Percentiles rank a stretch among this genome's conserved stretches.
phyloP scores from a whole-genome alignment of 129 eudicot genomes.

The Tagetes erecta region DNA sequence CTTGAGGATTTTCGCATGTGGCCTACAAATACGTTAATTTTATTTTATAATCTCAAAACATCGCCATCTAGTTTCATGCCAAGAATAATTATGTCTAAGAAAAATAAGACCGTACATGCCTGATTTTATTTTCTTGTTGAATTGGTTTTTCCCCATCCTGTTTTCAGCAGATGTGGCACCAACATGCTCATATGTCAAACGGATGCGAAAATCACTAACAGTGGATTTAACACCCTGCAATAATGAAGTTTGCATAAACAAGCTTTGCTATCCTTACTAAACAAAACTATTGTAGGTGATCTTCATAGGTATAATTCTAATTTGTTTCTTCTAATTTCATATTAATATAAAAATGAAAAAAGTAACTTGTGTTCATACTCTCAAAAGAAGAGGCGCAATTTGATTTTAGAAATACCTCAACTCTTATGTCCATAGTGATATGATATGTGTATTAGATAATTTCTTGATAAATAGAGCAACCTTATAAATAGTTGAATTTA shows the following conservation, averaged over 20 bases:
- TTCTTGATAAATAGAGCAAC: neutral
- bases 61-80: neutral
- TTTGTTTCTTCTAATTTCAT: neutral
- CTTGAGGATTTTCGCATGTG: neutral
- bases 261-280: slow-evolving; percentile 15
- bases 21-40: neutral
- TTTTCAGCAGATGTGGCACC: slow-evolving; percentile 37
- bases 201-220: slow-evolving; percentile 66
- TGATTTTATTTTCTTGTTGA: slow-evolving; percentile 73
- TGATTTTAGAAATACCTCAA: neutral
- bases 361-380: slow-evolving; percentile 2
- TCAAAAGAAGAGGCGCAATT: slow-evolving; percentile 5
- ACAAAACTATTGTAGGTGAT: slow-evolving; percentile 5
- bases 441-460: neutral
- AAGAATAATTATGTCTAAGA: neutral
- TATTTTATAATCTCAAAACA: neutral
- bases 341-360: neutral
- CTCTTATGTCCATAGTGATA: neutral
- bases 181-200: slow-evolving; percentile 61
- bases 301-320: neutral
- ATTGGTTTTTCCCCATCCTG: slow-evolving; percentile 43
- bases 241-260: slow-evolving; percentile 25
- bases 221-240: slow-evolving; percentile 70
- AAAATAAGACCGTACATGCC: slow-evolving; percentile 43
- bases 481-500: neutral